Base-by-base conservation (phyloP, 2,329 filamentous ascomycete species). In the Fusarium metavorans region DNA sequence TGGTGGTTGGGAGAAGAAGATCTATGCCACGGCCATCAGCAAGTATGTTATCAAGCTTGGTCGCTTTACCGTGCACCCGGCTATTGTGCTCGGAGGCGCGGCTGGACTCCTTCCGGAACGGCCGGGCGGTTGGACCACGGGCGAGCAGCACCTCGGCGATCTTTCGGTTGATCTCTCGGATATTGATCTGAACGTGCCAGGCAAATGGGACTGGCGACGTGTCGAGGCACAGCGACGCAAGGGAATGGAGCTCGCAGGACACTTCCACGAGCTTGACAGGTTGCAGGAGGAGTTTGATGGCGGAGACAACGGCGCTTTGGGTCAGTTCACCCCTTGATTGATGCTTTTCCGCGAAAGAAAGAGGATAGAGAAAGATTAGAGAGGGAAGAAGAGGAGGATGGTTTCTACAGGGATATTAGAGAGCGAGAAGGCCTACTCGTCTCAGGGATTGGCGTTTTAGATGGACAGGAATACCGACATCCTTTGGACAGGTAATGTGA, bases 1-100 rank as follows among this genome's bases (percentile, higher is more conserved):
- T 30, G 81, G 81, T 2, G 86, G 87, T 34, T 90, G 89, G 81
- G 87, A 91, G 81, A 91, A 89, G 82, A 90, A 89, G 70, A 88
- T 96, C 43, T 88, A 93, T 76, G 94, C 94, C 1, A 92, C 92
- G 0, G 92, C 91, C 1, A 83, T 96, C 50, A 92, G 90, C 84
- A 95, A 95, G 85, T 96, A 96, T 81, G 94, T 96, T 45, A 92
- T 94, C 81, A 96, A 96, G 85, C 87, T 95, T 66, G 94, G 93
- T 1, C 88, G 96, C 27, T 87, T 97, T 78, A 98, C 96, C 0
- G 90, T 98, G 5, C 91, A 95, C 74, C 95, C 97, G 0, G 93
- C 95, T 76, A 87, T 93, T 56, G 87, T 96, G 9, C 86, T 98
- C 30, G 87, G 89, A 50, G 89, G 92, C 39, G 73, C 70, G 25